Base-by-base conservation (phyloP, 768 basidiomycete species). In the Pleurotus tuoliensis region DNA sequence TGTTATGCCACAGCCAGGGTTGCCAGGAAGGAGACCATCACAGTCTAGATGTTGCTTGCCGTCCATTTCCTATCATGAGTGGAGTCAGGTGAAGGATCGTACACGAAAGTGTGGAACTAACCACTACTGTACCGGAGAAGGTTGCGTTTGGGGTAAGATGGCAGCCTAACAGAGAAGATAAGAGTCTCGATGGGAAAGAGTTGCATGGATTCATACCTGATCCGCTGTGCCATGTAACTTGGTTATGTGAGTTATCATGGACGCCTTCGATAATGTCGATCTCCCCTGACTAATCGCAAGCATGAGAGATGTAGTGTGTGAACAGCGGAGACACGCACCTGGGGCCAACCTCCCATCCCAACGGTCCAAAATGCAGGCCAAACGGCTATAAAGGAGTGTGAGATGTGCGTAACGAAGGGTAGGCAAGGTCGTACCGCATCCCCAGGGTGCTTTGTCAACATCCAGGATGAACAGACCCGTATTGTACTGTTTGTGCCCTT, bases 331-430 rank as follows among this genome's bases (percentile, higher is more conserved):
- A 54, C 56, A 72, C 84, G 58, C 61, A 89, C 88, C 56, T 64
- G 69, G 37, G 88, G 89, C 88, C 89, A 91, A 47, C 67, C 56
- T 1, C 78, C 83, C 58, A 65, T 67, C 46, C 86, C 87, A 24
- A 84, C 64, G 6, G 82, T 85, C 90, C 89, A 91, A 68, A 86
- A 91, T 4, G 89, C 87, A 43, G 91, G 92, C 92, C 93, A 93
- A 18, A 87, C 82, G 62, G 81, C 88, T 90, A 41, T 30, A 40
- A 9, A 50, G 44, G 49, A 61, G 20, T 39, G 34, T 13, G 39
- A 4, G 7, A 27, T 41, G 46, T 40, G 22, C n/a, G n/a, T 39
- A 12, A 47, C 30, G 43, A 51, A 41, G 47, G 37, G 30, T 47
- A 16, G 53, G 30, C 22, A 41, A 27, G 48, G 71, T 81, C 55